Conservation (phyloP, 2,329 filamentous ascomycete genomes). For the Chaetomiaceae sp. region DNA sequence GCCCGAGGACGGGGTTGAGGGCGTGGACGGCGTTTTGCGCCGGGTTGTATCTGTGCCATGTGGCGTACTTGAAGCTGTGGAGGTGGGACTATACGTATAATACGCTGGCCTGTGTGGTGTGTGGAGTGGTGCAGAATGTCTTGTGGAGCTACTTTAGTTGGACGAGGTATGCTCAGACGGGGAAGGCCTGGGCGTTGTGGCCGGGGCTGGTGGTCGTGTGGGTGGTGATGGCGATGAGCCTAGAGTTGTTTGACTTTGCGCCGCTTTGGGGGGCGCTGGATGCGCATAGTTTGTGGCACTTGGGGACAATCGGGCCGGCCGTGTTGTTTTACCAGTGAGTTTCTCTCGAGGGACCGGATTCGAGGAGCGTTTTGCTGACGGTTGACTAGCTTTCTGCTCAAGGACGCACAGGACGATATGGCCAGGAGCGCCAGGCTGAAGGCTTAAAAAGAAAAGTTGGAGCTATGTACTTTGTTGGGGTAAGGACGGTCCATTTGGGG, state of each 20-base stretch:
- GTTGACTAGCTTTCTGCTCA: constrained; percentile 82
- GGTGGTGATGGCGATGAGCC: constrained; percentile 89
- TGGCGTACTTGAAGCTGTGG: constrained; percentile 79
- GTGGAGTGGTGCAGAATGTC: constrained; percentile 73
- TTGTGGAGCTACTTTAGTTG: constrained; percentile 86
- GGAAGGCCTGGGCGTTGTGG: constrained; percentile 78
- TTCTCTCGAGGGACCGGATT: constrained; percentile 10
- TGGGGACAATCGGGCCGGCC: constrained; percentile 84
- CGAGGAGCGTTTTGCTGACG: constrained; percentile 3
- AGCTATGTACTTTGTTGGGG: too few species aligned
- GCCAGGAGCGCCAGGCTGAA: constrained; percentile 65
- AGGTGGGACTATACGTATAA: constrained; percentile 97
- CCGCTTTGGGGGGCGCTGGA: constrained; percentile 79
- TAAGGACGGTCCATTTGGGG: too few species aligned
- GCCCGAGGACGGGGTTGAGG: constrained; percentile 51
- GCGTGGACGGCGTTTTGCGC: constrained; percentile 73
- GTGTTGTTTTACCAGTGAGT: constrained; percentile 91
- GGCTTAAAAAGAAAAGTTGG: constrained; percentile 36
- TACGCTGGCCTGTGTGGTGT: constrained; percentile 87
- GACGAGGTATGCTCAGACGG: constrained; percentile 64
- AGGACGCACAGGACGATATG: constrained; percentile 79
- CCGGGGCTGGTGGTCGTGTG: constrained; percentile 87
- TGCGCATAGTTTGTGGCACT: constrained; percentile 93
- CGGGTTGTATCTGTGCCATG: constrained; percentile 67
- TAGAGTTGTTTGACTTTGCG: constrained; percentile 92